Conservation (phyloP, 164 flowering plant species). For the Annona squamosa region DNA sequence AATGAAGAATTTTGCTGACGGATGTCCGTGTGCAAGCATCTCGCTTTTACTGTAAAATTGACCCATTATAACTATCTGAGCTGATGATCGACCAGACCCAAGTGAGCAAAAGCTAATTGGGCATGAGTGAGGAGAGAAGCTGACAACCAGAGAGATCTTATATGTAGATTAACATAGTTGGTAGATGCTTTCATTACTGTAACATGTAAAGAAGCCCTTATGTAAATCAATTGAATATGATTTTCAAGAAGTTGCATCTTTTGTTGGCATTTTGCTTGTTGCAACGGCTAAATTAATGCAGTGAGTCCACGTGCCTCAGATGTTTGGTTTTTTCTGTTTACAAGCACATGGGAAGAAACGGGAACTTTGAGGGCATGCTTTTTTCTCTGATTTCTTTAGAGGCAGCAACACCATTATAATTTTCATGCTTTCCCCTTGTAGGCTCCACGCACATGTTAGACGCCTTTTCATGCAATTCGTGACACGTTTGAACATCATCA, state of each 20-base stretch:
- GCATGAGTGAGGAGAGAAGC: slow-evolving; percentile 8
- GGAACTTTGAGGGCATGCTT: background rate
- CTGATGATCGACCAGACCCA: background rate
- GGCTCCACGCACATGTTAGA: slow-evolving; percentile 2
- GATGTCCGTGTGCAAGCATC: background rate
- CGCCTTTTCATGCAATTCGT: background rate
- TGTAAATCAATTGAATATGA: slow-evolving; percentile 43
- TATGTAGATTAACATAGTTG: slow-evolving; percentile 14
- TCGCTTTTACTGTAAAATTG: background rate
- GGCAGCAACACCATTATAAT: background rate
- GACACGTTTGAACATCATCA: background rate
- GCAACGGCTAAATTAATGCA: background rate
- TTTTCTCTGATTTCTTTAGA: background rate
- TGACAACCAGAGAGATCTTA: slow-evolving; percentile 10
- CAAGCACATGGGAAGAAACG: background rate
- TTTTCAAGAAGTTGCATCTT: slow-evolving; percentile 14
- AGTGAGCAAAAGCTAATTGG: slow-evolving; percentile 32
- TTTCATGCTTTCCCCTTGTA: background rate
- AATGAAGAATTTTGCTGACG: background rate
- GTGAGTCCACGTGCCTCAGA: slow-evolving; percentile 4
- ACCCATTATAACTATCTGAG: background rate
- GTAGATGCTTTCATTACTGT: slow-evolving; percentile 16
- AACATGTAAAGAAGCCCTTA: slow-evolving; percentile 49
- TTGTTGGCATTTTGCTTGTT: background rate
- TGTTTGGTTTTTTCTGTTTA: slow-evolving; percentile 1